Percentiles rank a stretch among this genome's conserved stretches.
phyloP scores from a whole-genome alignment of 108 stramenopile species.

The Phaeodactylum tricornutum region DNA sequence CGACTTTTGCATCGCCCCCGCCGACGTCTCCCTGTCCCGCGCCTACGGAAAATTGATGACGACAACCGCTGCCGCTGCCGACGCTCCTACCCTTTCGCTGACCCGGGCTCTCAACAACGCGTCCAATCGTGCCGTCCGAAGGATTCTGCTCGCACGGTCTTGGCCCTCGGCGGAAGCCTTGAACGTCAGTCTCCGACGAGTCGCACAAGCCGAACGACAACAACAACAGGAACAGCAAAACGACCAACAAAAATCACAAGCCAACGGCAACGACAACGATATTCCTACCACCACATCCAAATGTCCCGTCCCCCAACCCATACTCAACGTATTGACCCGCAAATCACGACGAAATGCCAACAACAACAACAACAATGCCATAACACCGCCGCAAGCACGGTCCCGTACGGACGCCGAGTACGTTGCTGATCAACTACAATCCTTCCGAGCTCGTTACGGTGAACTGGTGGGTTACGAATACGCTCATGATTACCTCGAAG shows the following conservation, averaged over 20 bases:
- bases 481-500: slow-evolving; percentile 76
- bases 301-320: slow-evolving; percentile 81
- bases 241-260: slow-evolving; percentile 1
- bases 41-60: slow-evolving; percentile 26
- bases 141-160: slow-evolving; percentile 63
- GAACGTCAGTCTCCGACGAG: slow-evolving; percentile 59
- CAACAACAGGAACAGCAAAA: slow-evolving; percentile 17
- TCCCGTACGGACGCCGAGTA: slow-evolving; percentile 52
- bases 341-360: slow-evolving; percentile 26
- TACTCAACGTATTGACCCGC: slow-evolving; percentile 64
- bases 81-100: slow-evolving; percentile 36
- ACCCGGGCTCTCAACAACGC: slow-evolving; percentile 75
- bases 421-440: slow-evolving; percentile 50
- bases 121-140: slow-evolving; percentile 70
- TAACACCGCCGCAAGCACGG: slow-evolving; percentile 14
- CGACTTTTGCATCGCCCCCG: slow-evolving; percentile 78
- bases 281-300: slow-evolving; percentile 27
- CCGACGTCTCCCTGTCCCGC: slow-evolving; percentile 68
- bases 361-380: background rate
- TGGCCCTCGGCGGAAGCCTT: slow-evolving; percentile 83
- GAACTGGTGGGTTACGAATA: slow-evolving; percentile 40
- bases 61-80: slow-evolving; percentile 1
- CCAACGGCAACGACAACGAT: slow-evolving; percentile 3
- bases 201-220: slow-evolving; percentile 12
- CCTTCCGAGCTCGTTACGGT: slow-evolving; percentile 56